A percentile compares a stretch with the other conserved stretches of the same genome.
These are phyloP conservation scores for Stachybotrys chartarum DNA, from an alignment of 2,329 filamentous ascomycete genomes.

Conservation along the genomic window DNA sequence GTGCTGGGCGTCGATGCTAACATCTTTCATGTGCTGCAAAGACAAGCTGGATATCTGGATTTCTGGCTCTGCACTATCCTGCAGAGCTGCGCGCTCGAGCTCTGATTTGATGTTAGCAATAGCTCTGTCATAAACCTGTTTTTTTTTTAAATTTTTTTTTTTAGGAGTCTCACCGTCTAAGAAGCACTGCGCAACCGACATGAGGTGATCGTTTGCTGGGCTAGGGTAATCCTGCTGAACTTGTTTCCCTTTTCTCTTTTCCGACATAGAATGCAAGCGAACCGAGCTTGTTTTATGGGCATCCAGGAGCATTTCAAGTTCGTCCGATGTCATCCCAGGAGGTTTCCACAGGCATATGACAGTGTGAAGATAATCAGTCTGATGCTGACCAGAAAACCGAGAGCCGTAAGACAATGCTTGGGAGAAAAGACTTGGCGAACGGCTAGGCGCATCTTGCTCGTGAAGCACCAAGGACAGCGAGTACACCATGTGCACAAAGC, in stretches of 20 bases:
- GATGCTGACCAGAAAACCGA: constrained; percentile 29
- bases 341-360: constrained; percentile 44
- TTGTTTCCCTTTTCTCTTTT: constrained; percentile 35
- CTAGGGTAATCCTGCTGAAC: constrained; percentile 27
- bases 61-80: constrained; percentile 16
- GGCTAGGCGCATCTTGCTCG: constrained; percentile 27
- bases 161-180: constrained; percentile 37
- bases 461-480: constrained; percentile 40
- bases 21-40: constrained; percentile 30
- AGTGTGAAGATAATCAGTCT: constrained; percentile 33
- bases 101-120: constrained; percentile 24
- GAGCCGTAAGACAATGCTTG: constrained; percentile 39
- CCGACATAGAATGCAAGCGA: constrained; percentile 10
- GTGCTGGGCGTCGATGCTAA: constrained; percentile 12
- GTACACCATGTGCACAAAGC: constrained; percentile 45
- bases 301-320: constrained; percentile 19
- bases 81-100: constrained; percentile 37
- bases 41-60: constrained; percentile 34
- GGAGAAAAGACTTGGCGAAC: constrained; percentile 33
- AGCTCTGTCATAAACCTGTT: background rate
- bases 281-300: constrained; percentile 5
- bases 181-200: constrained; percentile 36
- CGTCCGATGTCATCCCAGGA: constrained; percentile 17
- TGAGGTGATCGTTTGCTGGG: constrained; percentile 27
- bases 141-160: too few species aligned